Evolutionary conservation across 441 rosid species (phyloP).

Genomic region (Flueggea neowawraea): DNA sequence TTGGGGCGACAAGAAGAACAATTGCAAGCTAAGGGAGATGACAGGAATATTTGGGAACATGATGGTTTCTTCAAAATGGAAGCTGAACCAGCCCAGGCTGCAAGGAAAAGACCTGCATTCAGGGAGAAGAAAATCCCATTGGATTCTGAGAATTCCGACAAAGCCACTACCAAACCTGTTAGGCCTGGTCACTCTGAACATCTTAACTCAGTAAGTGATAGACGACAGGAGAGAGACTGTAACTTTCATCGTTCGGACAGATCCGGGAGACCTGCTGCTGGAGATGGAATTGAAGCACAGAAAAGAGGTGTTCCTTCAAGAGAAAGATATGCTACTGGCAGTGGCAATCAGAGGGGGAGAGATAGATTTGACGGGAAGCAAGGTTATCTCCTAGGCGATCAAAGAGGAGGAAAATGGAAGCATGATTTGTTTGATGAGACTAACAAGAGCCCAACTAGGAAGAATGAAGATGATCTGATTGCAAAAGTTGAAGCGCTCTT

Average conservation of each 20-base stretch:
- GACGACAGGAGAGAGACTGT: slow-evolving; percentile 52
- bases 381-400: slow-evolving; percentile 34
- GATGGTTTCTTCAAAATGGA: slow-evolving; percentile 65
- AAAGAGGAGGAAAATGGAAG: slow-evolving; percentile 75
- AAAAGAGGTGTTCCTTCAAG: slow-evolving; percentile 31
- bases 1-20: slow-evolving; percentile 38
- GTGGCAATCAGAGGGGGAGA: slow-evolving; percentile 41
- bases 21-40: slow-evolving; percentile 36
- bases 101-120: slow-evolving; percentile 81
- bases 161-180: slow-evolving; percentile 28
- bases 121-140: slow-evolving; percentile 60
- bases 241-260: slow-evolving; percentile 33
- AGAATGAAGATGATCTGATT: slow-evolving; percentile 85
- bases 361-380: slow-evolving; percentile 52
- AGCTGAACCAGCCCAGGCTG: slow-evolving; percentile 36
- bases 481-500: slow-evolving; percentile 89
- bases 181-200: slow-evolving; percentile 27
- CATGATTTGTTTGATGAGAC: slow-evolving; percentile 87
- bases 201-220: slow-evolving; percentile 25
- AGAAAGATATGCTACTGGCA: slow-evolving; percentile 35
- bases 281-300: slow-evolving; percentile 45
- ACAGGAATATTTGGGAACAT: slow-evolving; percentile 49
- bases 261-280: slow-evolving; percentile 35
- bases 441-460: slow-evolving; percentile 54
- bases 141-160: slow-evolving; percentile 33